These are phyloP conservation scores for Boechera stricta DNA, from an alignment of 345 rosid species.

Conservation along the genomic window DNA sequence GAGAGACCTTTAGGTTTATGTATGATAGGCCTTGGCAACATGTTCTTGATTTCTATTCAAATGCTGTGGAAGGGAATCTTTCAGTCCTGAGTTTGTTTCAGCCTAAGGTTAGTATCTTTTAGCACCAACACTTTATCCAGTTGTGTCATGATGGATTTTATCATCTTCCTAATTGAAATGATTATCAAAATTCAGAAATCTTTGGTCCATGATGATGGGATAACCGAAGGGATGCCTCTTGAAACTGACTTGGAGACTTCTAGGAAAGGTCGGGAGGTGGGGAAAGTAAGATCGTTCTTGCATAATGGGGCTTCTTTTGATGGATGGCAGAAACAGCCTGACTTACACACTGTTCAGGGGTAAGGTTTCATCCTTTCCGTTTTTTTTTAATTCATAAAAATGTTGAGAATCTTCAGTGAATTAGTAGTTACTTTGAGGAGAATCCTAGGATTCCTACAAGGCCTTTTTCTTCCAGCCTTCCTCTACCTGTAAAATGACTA, in stretches of 20 bases:
- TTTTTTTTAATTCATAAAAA: neutral
- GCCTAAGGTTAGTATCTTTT: conserved; percentile 46
- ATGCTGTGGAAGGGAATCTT: conserved; percentile 54
- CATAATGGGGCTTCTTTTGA: conserved; percentile 85
- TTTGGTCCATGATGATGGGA: conserved; percentile 45
- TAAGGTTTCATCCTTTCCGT: conserved; percentile 39
- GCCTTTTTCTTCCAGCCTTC: neutral
- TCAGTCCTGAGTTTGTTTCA: conserved; percentile 56
- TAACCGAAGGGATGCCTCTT: conserved; percentile 33
- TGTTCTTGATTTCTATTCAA: conserved; percentile 65
- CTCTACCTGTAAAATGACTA: neutral
- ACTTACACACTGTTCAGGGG: conserved; percentile 86
- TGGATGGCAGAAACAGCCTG: conserved; percentile 99
- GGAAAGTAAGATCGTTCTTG: conserved; percentile 81
- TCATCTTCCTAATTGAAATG: neutral
- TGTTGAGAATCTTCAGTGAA: neutral
- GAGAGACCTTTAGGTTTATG: conserved; percentile 76
- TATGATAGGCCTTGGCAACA: conserved; percentile 75
- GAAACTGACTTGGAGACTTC: conserved; percentile 44
- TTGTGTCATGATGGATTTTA: neutral
- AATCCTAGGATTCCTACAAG: neutral
- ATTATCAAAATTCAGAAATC: conserved; percentile 41
- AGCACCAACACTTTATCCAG: neutral
- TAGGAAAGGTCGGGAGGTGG: conserved; percentile 53
- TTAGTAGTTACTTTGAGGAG: neutral